Percentiles rank a stretch among this genome's conserved stretches.
These are phyloP conservation scores for Ophiostoma perfectum DNA, from an alignment of 2,329 filamentous ascomycete species.

Conservation along the genomic window DNA sequence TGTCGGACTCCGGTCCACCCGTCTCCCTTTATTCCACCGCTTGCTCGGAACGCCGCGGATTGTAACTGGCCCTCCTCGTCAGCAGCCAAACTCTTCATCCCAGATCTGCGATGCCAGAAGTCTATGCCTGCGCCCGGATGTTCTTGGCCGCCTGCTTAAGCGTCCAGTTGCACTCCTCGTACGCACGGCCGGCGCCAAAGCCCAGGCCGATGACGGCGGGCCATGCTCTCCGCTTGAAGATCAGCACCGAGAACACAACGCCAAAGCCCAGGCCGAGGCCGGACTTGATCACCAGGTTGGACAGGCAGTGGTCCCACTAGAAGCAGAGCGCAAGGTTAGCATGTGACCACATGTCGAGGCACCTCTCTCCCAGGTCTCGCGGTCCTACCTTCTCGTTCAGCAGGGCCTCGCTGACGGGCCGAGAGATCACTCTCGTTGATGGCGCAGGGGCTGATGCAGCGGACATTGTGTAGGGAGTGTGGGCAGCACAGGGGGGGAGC, in stretches of 20 bases:
- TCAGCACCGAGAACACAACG: slow-evolving; percentile 94
- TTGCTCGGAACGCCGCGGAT: no score
- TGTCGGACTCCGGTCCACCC: no score
- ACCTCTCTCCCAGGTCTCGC: not conserved
- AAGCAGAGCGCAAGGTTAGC: not conserved
- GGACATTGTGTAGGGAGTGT: slow-evolving; percentile 45
- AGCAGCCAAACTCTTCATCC: not conserved
- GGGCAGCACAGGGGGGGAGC: slow-evolving; percentile 6
- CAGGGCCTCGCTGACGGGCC: slow-evolving; percentile 93
- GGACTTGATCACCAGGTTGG: slow-evolving; percentile 94
- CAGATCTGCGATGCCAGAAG: not conserved
- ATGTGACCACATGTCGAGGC: not conserved
- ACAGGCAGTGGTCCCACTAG: slow-evolving; percentile 99
- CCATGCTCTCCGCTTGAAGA: slow-evolving; percentile 98
- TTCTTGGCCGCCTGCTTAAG: slow-evolving; percentile 57
- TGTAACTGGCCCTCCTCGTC: no score
- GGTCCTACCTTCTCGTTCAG: slow-evolving; percentile 90
- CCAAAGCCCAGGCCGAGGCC: slow-evolving; percentile 94
- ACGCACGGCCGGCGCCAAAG: slow-evolving; percentile 92
- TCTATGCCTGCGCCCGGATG: slow-evolving; percentile 48
- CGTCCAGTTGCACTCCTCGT: slow-evolving; percentile 94
- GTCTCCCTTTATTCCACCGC: no score
- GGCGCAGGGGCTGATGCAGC: slow-evolving; percentile 42
- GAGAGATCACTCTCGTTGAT: slow-evolving; percentile 59
- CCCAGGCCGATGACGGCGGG: slow-evolving; percentile 91